phyloP scores from a whole-genome alignment of 192 early-diverging fungal species.

The Chytriomyces confervae region DNA sequence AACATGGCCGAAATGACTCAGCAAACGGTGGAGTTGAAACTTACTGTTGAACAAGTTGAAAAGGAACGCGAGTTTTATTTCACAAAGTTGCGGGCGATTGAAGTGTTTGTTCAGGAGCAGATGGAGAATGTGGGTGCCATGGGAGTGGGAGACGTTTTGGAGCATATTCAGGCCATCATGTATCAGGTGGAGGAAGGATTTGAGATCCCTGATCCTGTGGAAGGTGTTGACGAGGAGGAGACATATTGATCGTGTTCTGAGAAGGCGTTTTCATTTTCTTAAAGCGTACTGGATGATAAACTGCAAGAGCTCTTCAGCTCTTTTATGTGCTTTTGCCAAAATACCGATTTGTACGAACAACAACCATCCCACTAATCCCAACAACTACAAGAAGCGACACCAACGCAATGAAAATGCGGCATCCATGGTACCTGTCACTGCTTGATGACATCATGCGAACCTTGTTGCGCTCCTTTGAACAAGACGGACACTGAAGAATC shows the following conservation, averaged over 20 bases:
- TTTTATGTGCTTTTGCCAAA: too few relatives aligned
- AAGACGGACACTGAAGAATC: background rate
- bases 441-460: background rate
- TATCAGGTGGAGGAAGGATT: conserved; percentile 89
- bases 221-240: conserved; percentile 28
- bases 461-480: background rate
- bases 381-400: background rate
- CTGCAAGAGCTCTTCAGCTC: too few relatives aligned
- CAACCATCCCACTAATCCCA: background rate
- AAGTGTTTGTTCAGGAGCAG: conserved; percentile 86
- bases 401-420: background rate
- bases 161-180: conserved; percentile 84
- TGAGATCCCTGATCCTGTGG: conserved; percentile 67
- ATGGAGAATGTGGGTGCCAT: conserved; percentile 57
- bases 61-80: conserved; percentile 99
- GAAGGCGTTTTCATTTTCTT: background rate
- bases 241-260: background rate
- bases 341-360: too few relatives aligned
- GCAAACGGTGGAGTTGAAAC: conserved; percentile 81
- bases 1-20: conserved; percentile 77
- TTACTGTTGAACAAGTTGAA: conserved; percentile 88
- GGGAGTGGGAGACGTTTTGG: conserved; percentile 55
- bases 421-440: background rate
- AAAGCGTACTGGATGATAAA: background rate
- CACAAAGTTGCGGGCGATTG: conserved; percentile 92